phyloP scores from a whole-genome alignment of 2,329 filamentous ascomycete genomes.

The Reticulascus tulasneorum region DNA sequence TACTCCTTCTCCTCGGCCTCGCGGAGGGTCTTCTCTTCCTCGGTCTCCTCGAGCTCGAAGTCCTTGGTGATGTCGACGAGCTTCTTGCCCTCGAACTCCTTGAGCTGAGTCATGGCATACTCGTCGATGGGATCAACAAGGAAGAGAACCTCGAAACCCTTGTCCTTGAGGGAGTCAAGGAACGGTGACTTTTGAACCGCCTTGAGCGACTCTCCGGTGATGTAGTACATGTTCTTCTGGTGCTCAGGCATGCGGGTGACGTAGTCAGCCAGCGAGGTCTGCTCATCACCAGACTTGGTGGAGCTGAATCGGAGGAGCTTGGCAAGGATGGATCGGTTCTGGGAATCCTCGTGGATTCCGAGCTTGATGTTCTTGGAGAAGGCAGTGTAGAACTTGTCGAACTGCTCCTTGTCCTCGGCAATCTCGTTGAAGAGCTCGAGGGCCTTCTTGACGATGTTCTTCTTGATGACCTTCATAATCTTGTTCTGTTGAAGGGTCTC shows the following conservation, averaged over 20 bases:
- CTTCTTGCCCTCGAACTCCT: slow-evolving; percentile 99
- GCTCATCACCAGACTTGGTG: slow-evolving; percentile 96
- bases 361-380: slow-evolving; percentile 99
- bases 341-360: slow-evolving; percentile 98
- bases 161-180: slow-evolving; percentile 97
- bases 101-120: slow-evolving; percentile 99
- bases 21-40: slow-evolving; percentile 96
- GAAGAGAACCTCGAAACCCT: slow-evolving; percentile 99
- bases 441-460: slow-evolving; percentile 99
- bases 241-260: slow-evolving; percentile 99
- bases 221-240: slow-evolving; percentile 99
- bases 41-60: slow-evolving; percentile 99
- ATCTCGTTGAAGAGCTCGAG: slow-evolving; percentile 99
- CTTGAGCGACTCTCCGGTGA: slow-evolving; percentile 99
- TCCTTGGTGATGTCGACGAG: slow-evolving; percentile 99
- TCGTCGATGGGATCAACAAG: slow-evolving; percentile 98
- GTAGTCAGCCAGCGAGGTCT: slow-evolving; percentile 94
- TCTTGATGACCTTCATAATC: slow-evolving; percentile 99
- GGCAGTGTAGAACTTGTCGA: slow-evolving; percentile 99
- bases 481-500: slow-evolving; percentile 99
- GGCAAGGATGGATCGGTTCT: slow-evolving; percentile 89
- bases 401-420: slow-evolving; percentile 98
- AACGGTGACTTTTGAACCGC: slow-evolving; percentile 97
- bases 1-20: slow-evolving; percentile 98
- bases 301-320: slow-evolving; percentile 99